Percentiles rank a stretch among this genome's conserved stretches.
Evolutionary conservation across 345 rosid genomes (phyloP).

Genomic region (Ceriops zippeliana): DNA sequence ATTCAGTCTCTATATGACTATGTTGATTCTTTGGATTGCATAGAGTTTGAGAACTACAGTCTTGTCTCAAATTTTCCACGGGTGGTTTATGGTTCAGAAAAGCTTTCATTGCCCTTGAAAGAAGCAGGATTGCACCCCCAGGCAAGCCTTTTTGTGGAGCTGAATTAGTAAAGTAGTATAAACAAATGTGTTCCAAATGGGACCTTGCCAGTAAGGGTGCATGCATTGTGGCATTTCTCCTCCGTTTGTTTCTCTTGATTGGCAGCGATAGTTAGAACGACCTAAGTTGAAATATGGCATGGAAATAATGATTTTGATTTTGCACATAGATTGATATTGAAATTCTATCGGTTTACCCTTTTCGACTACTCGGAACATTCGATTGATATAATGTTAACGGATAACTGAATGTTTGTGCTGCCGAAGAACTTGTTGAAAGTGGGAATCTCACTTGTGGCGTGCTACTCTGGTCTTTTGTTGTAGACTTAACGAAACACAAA

Average conservation of each 20-base stretch:
- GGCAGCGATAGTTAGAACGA: slow-evolving; percentile 15
- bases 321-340: slow-evolving; percentile 6
- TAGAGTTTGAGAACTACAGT: slow-evolving; percentile 67
- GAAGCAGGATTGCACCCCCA: slow-evolving; percentile 98
- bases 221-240: slow-evolving; percentile 15
- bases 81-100: slow-evolving; percentile 62
- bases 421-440: not conserved
- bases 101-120: slow-evolving; percentile 54
- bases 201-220: slow-evolving; percentile 8
- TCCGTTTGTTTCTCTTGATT: slow-evolving; percentile 7
- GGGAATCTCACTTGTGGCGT: not conserved
- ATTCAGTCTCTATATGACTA: slow-evolving; percentile 74
- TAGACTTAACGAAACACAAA: too few species aligned
- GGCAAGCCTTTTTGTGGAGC: slow-evolving; percentile 96
- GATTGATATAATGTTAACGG: not conserved
- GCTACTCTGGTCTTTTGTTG: too few species aligned
- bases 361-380: not conserved
- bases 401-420: not conserved
- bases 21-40: slow-evolving; percentile 82
- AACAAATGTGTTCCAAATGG: slow-evolving; percentile 9
- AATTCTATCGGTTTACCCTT: slow-evolving; percentile 5
- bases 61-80: slow-evolving; percentile 92
- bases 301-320: slow-evolving; percentile 19
- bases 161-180: slow-evolving; percentile 38
- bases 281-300: slow-evolving; percentile 2